These are phyloP conservation scores for Endothia cerciana DNA, from an alignment of 2,329 filamentous ascomycete species.

Conservation along the genomic window DNA sequence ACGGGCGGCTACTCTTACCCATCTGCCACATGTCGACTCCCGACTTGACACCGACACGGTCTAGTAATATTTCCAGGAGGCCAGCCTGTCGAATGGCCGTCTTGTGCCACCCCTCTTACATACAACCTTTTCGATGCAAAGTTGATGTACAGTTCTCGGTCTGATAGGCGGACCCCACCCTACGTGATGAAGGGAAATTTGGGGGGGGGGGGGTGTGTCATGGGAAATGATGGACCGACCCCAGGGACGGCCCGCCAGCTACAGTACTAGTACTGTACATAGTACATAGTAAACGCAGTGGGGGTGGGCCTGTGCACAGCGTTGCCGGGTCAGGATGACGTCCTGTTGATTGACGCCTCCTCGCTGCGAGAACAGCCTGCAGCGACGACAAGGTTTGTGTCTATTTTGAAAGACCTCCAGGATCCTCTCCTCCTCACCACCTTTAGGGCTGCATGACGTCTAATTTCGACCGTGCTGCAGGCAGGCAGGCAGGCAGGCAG, in stretches of 20 bases:
- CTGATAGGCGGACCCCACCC: background rate
- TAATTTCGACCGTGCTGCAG: too few relatives aligned
- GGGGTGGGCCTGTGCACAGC: too few relatives aligned
- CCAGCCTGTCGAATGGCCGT: background rate
- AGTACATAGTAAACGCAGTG: background rate
- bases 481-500: too few relatives aligned
- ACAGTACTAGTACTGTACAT: too few relatives aligned
- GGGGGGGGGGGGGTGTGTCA: background rate
- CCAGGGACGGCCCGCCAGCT: background rate
- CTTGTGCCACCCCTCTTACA: background rate
- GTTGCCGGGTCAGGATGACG: constrained; percentile 4
- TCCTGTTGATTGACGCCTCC: background rate
- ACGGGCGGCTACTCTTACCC: background rate
- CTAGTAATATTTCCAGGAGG: background rate
- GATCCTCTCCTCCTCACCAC: too few relatives aligned
- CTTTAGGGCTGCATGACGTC: constrained; percentile 5
- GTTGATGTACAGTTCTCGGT: too few relatives aligned
- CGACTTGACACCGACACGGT: background rate
- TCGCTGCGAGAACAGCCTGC: background rate
- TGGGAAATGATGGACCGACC: background rate
- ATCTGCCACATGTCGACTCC: constrained; percentile 6
- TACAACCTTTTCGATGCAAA: too few relatives aligned
- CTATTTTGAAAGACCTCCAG: background rate
- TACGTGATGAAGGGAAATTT: background rate
- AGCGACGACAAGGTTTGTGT: background rate